phyloP scores from a whole-genome alignment of 2,329 filamentous ascomycete genomes.

The Ascochyta rabiei region DNA sequence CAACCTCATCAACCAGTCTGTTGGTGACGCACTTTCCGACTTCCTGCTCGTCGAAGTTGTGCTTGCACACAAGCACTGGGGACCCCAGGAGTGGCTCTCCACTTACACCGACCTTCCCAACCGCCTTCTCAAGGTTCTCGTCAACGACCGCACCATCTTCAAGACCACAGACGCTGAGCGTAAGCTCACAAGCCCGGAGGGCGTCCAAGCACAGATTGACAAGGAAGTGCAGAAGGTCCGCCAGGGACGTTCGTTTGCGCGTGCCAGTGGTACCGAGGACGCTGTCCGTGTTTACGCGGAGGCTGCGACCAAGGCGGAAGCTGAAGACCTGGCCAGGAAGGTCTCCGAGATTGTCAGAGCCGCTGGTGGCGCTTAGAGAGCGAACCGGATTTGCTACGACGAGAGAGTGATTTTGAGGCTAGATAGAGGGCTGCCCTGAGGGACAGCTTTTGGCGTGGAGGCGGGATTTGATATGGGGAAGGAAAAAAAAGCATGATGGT shows the following conservation, averaged over 20 bases:
- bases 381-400: slow-evolving; percentile 7
- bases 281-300: slow-evolving; percentile 96
- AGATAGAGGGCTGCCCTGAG: slow-evolving; percentile 1
- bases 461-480: neutral
- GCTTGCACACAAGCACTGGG: slow-evolving; percentile 93
- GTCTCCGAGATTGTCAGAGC: slow-evolving; percentile 75
- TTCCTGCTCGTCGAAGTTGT: slow-evolving; percentile 96
- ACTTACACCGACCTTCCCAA: slow-evolving; percentile 96
- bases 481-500: neutral
- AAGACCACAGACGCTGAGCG: slow-evolving; percentile 91
- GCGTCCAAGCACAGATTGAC: slow-evolving; percentile 86
- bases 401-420: slow-evolving; percentile 8
- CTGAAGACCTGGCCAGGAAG: slow-evolving; percentile 85
- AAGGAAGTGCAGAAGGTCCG: slow-evolving; percentile 87
- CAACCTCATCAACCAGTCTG: slow-evolving; percentile 96
- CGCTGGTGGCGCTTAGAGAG: slow-evolving; percentile 33
- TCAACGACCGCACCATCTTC: slow-evolving; percentile 86
- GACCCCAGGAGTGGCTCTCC: slow-evolving; percentile 84
- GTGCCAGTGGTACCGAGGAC: slow-evolving; percentile 94
- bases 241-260: slow-evolving; percentile 85
- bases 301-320: slow-evolving; percentile 85
- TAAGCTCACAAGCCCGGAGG: slow-evolving; percentile 77
- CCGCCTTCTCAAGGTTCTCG: slow-evolving; percentile 90
- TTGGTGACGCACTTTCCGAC: slow-evolving; percentile 94
- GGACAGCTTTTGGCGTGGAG: neutral